Evolutionary conservation across 2,329 filamentous ascomycete genomes (phyloP).

Genomic region (Exophiala spinifera): DNA sequence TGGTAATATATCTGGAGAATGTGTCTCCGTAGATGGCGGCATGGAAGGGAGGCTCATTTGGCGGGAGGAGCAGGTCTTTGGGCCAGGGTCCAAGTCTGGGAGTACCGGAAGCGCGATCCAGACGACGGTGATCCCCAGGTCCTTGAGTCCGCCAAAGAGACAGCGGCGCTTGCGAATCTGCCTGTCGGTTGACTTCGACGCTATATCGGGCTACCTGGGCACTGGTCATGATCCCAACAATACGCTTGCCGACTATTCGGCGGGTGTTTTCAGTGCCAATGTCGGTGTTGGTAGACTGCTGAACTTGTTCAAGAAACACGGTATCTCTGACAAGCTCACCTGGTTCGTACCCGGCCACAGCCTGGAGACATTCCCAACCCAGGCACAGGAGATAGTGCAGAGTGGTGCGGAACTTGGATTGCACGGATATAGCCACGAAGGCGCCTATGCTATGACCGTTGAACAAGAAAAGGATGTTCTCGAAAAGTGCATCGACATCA

Average conservation of each 20-base stretch:
- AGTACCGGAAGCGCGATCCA: not conserved
- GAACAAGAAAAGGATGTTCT: conserved; percentile 52
- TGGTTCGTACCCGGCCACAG: conserved; percentile 62
- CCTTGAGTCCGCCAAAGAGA: conserved; percentile 12
- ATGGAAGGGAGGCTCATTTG: conserved; percentile 52
- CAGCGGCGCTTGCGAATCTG: conserved; percentile 28
- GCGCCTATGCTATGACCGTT: conserved; percentile 40
- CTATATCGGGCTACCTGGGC: conserved; percentile 59
- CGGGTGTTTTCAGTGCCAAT: conserved; percentile 55
- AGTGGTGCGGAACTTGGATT: conserved; percentile 45
- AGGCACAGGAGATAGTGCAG: conserved; percentile 50
- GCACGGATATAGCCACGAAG: conserved; percentile 43
- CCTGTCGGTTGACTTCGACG: conserved; percentile 54
- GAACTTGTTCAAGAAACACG: conserved; percentile 52
- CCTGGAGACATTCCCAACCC: conserved; percentile 55
- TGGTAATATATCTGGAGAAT: conserved; percentile 55
- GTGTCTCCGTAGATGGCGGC: conserved; percentile 50
- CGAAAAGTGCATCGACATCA: conserved; percentile 46
- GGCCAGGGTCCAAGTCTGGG: not conserved
- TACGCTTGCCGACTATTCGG: conserved; percentile 54
- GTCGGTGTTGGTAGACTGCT: conserved; percentile 58
- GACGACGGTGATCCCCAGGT: conserved; percentile 3
- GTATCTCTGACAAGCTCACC: conserved; percentile 52
- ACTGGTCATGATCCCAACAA: conserved; percentile 54
- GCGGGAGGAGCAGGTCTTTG: conserved; percentile 43